A percentile compares a stretch with the other conserved stretches of the same genome.
Evolutionary conservation across 225 moss, liverwort and hornwort genomes (phyloP).

Genomic region (Polytrichum formosum): DNA sequence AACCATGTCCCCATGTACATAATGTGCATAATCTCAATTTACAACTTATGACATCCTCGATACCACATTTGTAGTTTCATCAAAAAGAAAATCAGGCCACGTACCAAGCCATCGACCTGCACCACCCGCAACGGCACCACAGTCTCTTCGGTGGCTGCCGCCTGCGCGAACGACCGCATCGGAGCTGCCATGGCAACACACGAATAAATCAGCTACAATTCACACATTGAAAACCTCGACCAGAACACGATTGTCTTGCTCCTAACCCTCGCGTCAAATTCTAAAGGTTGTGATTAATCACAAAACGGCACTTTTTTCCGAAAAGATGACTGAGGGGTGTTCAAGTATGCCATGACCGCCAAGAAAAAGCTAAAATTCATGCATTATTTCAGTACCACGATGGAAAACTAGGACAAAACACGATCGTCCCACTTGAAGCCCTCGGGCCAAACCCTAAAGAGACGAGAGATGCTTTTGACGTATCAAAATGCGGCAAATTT

Average conservation of each 20-base stretch:
- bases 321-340: no score
- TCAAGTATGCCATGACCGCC: neutral
- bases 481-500: neutral
- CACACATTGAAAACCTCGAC: neutral
- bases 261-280: no score
- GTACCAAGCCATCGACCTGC: constrained; percentile 95
- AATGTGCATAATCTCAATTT: no score
- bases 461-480: neutral
- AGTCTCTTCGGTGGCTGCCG: constrained; percentile 73
- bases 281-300: neutral
- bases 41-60: no score
- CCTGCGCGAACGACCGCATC: constrained; percentile 97
- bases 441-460: constrained; percentile 16
- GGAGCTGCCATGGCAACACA: constrained; percentile 41
- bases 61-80: no score
- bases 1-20: no score
- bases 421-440: neutral
- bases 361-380: neutral
- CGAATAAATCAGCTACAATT: neutral
- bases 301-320: no score
- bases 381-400: neutral
- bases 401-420: no score
- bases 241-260: no score
- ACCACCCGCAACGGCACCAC: constrained; percentile 83
- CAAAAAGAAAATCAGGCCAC: neutral